Evolutionary conservation across 2,329 filamentous ascomycete genomes (phyloP).

Genomic region (Ceratocystis alfenasii): DNA sequence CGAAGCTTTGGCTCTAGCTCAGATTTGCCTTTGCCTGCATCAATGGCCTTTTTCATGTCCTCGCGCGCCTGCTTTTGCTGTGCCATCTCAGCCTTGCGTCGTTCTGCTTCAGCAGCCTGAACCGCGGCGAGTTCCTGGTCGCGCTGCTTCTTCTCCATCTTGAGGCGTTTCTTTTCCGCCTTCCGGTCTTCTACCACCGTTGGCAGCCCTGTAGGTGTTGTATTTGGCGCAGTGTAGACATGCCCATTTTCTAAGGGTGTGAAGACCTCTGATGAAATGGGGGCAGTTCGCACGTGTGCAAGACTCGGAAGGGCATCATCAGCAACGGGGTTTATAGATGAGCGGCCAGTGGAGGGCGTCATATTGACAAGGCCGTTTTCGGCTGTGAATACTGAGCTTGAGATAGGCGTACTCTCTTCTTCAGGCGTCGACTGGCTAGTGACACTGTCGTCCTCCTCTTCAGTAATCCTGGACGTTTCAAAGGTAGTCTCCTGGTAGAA

Average conservation of each 20-base stretch:
- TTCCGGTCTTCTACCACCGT: slow-evolving; percentile 30
- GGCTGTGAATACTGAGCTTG: not conserved
- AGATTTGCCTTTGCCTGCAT: slow-evolving; percentile 53
- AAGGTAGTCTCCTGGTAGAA: slow-evolving; percentile 90
- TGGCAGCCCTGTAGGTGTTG: not conserved
- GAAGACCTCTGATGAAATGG: slow-evolving; percentile 26
- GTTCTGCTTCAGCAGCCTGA: slow-evolving; percentile 41
- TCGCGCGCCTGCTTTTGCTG: slow-evolving; percentile 37
- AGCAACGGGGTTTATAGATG: slow-evolving; percentile 4
- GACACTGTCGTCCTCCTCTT: slow-evolving; percentile 27
- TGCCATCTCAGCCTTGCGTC: slow-evolving; percentile 49
- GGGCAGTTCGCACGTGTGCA: slow-evolving; percentile 55
- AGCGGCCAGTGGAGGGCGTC: slow-evolving; percentile 29
- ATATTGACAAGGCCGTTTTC: slow-evolving; percentile 17
- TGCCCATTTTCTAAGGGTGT: slow-evolving; percentile 1
- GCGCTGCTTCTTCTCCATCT: slow-evolving; percentile 29
- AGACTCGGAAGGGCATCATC: slow-evolving; percentile 45
- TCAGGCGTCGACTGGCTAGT: not conserved
- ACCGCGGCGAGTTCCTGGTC: slow-evolving; percentile 46
- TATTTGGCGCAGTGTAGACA: not conserved
- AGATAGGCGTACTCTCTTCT: slow-evolving; percentile 1
- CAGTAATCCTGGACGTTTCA: slow-evolving; percentile 35
- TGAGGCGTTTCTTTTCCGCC: slow-evolving; percentile 31
- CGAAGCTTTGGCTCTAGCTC: slow-evolving; percentile 14
- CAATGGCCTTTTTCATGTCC: slow-evolving; percentile 51